Evolutionary conservation across 2,329 filamentous ascomycete species (phyloP), one percentile per base, ranked within the genome.

Genomic region (Clarireedia monteithiana): DNA sequence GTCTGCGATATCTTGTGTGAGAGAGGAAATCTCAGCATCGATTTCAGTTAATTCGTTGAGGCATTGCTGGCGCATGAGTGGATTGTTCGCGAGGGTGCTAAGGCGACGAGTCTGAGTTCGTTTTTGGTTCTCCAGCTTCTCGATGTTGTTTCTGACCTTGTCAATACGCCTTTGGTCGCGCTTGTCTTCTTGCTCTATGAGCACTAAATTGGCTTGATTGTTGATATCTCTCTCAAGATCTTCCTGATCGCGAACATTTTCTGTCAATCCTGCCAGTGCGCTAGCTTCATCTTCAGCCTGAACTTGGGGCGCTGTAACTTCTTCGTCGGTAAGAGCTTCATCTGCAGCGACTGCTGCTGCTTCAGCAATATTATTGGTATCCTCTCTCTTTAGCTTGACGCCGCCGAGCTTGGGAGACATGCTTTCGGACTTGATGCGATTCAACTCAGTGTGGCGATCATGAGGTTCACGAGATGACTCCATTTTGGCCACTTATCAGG

Each of bases 201-300:
- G 69, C 0, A 77, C 80, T 17, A 78, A 73, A 54, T 79, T 83
- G 4, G 82, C 83, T 62, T 86, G 79, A 15, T 77, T 69, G 1
- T 81, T 81, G 60, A 97, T 95, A 66, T 96, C 91, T 59, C 90
- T 81, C 71, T 96, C 92, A 20, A 97, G 74, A 58, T 96, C 91
- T 73, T 91, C 86, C 70, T 97, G 92, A 65, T 96, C 84, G 56
- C 89, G 84, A 23, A 94, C 83, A 57, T 85, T 79, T 51, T 84
- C 80, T 4, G 86, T 84, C 42, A 91, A 73, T 45, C 79, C 79
- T 56, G 77, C 75, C 27, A 91, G 73, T 20, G 64, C 63, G 55
- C 57, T 62, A 26, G 66, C 67, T 62, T 69, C 68, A 49, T 69
- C 67, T 36, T 52, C 50, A 14, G 61, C 55, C 12, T 60, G 44